Evolutionary conservation across 1,284 basidiomycete genomes (phyloP).

Genomic region (Fomitopsis pinicola): DNA sequence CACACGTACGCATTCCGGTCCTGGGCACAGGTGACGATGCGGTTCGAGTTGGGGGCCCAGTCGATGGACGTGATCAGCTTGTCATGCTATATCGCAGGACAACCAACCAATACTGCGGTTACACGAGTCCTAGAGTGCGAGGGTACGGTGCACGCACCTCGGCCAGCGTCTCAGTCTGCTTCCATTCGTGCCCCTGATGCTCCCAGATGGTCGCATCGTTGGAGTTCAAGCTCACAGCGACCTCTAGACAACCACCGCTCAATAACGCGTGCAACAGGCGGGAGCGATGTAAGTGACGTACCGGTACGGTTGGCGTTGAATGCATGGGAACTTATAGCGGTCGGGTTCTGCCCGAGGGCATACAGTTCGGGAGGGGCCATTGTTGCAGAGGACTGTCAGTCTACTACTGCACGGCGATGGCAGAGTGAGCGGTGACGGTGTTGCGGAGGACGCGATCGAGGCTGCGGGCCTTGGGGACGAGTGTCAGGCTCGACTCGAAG

Average conservation of each 20-base stretch:
- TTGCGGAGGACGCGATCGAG: neutral
- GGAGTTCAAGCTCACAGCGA: constrained; percentile 89
- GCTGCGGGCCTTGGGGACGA: neutral
- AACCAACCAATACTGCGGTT: neutral
- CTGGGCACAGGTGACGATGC: constrained; percentile 97
- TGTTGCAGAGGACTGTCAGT: constrained; percentile 75
- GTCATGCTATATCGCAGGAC: constrained; percentile 71
- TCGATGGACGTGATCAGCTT: constrained; percentile 98
- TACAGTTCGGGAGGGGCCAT: constrained; percentile 80
- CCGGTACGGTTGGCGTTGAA: constrained; percentile 90
- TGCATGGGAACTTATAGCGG: constrained; percentile 86
- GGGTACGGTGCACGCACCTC: constrained; percentile 59
- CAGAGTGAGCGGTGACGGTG: neutral
- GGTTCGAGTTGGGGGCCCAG: constrained; percentile 96
- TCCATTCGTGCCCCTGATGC: constrained; percentile 70
- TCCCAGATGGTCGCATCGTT: constrained; percentile 86
- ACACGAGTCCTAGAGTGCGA: neutral
- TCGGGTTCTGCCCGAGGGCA: constrained; percentile 61
- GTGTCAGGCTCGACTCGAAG: neutral
- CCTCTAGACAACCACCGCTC: constrained; percentile 49
- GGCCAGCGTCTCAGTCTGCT: constrained; percentile 73
- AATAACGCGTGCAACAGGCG: neutral
- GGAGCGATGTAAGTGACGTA: constrained; percentile 36
- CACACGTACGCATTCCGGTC: constrained; percentile 99
- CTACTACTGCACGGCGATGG: constrained; percentile 52